Evolutionary conservation across 2,329 filamentous ascomycete species (phyloP).

Genomic region (Xylogone sp.): DNA sequence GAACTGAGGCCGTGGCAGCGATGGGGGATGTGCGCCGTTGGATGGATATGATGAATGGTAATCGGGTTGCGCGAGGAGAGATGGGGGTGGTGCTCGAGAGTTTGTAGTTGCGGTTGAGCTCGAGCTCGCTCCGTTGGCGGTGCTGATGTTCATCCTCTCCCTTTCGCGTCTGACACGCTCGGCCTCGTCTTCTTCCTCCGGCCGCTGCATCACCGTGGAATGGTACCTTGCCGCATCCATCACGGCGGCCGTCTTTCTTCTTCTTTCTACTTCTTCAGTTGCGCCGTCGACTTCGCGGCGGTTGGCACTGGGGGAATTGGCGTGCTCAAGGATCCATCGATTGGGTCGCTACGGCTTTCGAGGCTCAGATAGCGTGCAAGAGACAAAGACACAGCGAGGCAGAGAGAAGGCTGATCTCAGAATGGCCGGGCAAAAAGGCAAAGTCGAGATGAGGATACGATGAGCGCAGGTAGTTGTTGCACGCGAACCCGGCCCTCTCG

Average conservation of each 20-base stretch:
- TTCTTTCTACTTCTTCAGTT: constrained; percentile 4
- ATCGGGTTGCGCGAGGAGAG: constrained; percentile 22
- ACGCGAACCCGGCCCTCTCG: neutral
- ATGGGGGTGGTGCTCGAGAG: constrained; percentile 18
- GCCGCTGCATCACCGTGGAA: constrained; percentile 26
- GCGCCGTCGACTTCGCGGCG: constrained; percentile 12
- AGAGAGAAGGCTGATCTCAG: neutral
- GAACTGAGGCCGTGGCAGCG: constrained; percentile 22
- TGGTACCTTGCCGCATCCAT: constrained; percentile 25
- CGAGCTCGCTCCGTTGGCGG: constrained; percentile 12
- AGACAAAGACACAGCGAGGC: neutral
- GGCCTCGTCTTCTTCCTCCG: constrained; percentile 16
- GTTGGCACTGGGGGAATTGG: constrained; percentile 1
- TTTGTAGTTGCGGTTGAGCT: constrained; percentile 13
- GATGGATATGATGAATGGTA: constrained; percentile 22
- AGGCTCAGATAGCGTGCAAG: neutral
- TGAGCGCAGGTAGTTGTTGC: neutral
- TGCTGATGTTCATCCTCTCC: constrained; percentile 19
- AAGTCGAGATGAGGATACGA: neutral
- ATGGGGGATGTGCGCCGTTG: constrained; percentile 17
- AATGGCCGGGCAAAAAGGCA: neutral
- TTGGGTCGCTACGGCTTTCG: neutral
- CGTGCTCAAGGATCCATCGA: neutral
- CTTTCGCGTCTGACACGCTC: constrained; percentile 15
- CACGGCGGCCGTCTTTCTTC: neutral